Percentiles rank a stretch among this genome's conserved stretches.
These are phyloP conservation scores for Cladosporium sp. DNA, from an alignment of 2,329 filamentous ascomycete species.

Conservation along the genomic window DNA sequence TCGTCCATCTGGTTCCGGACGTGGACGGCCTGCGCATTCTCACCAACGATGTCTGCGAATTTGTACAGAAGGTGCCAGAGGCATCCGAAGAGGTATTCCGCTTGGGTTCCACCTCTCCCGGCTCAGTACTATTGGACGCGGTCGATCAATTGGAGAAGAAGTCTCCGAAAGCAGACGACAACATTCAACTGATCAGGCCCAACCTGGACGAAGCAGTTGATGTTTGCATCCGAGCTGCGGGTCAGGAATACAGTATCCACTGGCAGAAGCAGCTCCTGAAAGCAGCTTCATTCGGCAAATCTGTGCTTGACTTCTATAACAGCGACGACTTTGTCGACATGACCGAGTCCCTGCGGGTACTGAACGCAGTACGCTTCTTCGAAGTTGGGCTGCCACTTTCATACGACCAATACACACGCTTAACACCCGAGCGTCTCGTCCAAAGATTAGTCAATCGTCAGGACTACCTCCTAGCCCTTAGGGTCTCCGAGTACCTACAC, in stretches of 20 bases:
- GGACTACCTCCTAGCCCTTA: constrained; percentile 85
- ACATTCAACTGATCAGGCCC: constrained; percentile 87
- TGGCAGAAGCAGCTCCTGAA: constrained; percentile 97
- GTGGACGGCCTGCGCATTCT: constrained; percentile 85
- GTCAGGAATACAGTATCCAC: constrained; percentile 81
- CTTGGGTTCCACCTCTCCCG: constrained; percentile 79
- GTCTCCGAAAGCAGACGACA: constrained; percentile 95
- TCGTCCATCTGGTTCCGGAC: constrained; percentile 85
- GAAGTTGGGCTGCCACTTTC: constrained; percentile 86
- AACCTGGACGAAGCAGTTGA: constrained; percentile 91
- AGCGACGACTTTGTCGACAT: constrained; percentile 99
- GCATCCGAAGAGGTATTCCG: constrained; percentile 74
- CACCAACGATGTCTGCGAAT: constrained; percentile 94
- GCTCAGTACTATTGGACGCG: constrained; percentile 89
- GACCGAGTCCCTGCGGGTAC: constrained; percentile 86
- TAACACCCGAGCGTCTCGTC: constrained; percentile 86
- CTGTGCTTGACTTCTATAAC: constrained; percentile 93
- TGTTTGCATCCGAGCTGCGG: constrained; percentile 87
- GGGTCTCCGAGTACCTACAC: constrained; percentile 80
- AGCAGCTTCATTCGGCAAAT: constrained; percentile 96
- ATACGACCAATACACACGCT: constrained; percentile 86
- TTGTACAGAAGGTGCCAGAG: constrained; percentile 85
- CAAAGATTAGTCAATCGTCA: constrained; percentile 80
- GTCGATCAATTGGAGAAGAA: constrained; percentile 87
- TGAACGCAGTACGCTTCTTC: constrained; percentile 90